Evolutionary conservation across 2,329 filamentous ascomycete genomes (phyloP).

Genomic region (Hypoxylon sp.): DNA sequence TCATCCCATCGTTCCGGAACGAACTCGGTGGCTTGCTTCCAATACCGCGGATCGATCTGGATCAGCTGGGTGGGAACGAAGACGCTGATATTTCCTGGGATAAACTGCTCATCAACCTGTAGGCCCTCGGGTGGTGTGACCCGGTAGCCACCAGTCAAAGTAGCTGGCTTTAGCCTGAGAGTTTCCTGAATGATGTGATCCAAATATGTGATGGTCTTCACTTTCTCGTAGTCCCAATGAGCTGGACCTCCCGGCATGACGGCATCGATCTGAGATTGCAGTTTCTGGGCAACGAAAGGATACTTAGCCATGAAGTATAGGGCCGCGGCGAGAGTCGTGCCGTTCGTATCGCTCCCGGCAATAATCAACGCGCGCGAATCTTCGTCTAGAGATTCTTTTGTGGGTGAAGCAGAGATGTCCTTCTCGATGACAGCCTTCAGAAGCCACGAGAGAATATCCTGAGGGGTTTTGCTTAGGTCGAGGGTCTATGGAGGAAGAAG

Average conservation of each 20-base stretch:
- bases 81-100: constrained; percentile 46
- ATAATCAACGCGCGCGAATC: constrained; percentile 48
- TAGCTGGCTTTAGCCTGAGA: constrained; percentile 50
- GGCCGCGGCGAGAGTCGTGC: constrained; percentile 41
- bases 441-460: constrained; percentile 52
- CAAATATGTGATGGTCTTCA: constrained; percentile 44
- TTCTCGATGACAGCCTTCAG: constrained; percentile 50
- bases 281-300: constrained; percentile 42
- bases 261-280: constrained; percentile 45
- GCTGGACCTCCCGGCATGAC: constrained; percentile 40
- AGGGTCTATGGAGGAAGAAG: no score
- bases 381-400: constrained; percentile 43
- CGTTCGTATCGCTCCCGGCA: constrained; percentile 50
- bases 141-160: constrained; percentile 48
- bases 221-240: constrained; percentile 45
- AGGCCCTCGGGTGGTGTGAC: constrained; percentile 50
- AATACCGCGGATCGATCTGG: constrained; percentile 40
- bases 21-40: constrained; percentile 29
- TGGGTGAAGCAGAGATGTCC: constrained; percentile 47
- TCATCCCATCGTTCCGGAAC: constrained; percentile 40
- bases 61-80: constrained; percentile 40
- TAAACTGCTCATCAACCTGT: constrained; percentile 44
- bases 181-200: constrained; percentile 46
- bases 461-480: constrained; percentile 41
- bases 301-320: constrained; percentile 48